Conservation (phyloP, 2,329 filamentous ascomycete species). For the Pseudogymnoascus sp. region DNA sequence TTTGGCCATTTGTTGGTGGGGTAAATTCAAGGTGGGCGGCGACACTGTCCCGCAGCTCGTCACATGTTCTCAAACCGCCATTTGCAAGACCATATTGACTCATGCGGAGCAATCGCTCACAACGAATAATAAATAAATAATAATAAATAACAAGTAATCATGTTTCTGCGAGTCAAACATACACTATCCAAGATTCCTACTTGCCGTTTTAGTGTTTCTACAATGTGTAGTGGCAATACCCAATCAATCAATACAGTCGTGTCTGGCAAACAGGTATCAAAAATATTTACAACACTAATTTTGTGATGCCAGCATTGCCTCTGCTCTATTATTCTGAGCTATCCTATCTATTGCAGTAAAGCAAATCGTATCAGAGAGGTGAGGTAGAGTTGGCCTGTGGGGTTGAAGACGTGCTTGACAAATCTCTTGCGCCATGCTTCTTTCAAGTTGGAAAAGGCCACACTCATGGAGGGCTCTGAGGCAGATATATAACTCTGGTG, state of each 20-base stretch:
- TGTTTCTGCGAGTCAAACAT: not conserved
- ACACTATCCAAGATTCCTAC: not conserved
- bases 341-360: constrained; percentile 9
- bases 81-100: not conserved
- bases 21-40: constrained; percentile 14
- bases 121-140: not conserved
- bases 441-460: not conserved
- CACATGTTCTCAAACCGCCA: not conserved
- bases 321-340: not conserved
- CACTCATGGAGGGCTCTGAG: not conserved
- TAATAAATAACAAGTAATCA: not conserved
- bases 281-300: not conserved
- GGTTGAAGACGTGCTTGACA: not conserved
- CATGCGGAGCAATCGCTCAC: not conserved
- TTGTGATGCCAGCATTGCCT: not conserved
- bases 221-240: not conserved
- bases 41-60: not conserved
- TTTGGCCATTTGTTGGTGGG: constrained; percentile 11
- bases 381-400: not conserved
- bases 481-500: not conserved
- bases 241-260: not conserved
- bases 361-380: not conserved
- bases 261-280: not conserved
- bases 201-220: not conserved
- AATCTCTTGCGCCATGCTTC: not conserved